Percentiles rank a stretch among this genome's conserved stretches.
Conservation (phyloP, 441 rosid species). For the Populus hybrid region DNA sequence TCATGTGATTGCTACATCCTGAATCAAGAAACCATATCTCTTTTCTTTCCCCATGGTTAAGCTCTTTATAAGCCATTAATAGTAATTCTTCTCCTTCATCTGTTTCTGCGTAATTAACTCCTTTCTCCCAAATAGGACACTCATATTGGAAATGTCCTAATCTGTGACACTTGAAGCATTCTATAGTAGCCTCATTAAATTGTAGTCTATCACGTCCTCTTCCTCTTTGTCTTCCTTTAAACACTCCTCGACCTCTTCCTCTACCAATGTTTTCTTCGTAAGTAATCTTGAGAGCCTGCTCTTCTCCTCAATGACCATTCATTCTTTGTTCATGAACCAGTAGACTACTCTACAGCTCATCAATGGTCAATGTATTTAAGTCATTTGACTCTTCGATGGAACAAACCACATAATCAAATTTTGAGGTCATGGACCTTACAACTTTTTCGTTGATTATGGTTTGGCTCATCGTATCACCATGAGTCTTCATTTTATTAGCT, state of each 20-base stretch:
- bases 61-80: background rate
- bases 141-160: no score
- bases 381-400: background rate
- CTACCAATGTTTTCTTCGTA: background rate
- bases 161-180: background rate
- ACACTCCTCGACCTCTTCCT: background rate
- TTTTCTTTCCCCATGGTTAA: background rate
- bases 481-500: background rate
- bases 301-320: no score
- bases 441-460: background rate
- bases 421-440: background rate
- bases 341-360: rapidly evolving
- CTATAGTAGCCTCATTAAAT: no score
- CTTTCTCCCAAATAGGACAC: background rate
- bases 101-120: no score
- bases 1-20: background rate
- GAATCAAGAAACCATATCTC: background rate
- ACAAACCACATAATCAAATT: background rate
- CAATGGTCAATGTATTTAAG: no score
- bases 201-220: background rate
- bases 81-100: background rate
- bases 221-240: no score
- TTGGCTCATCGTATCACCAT: background rate
- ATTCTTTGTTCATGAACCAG: no score
- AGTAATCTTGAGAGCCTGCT: no score